A percentile compares a stretch with the other conserved stretches of the same genome.
phyloP scores from a whole-genome alignment of 306 rosid genomes.

The Astragalus glycyphyllos region DNA sequence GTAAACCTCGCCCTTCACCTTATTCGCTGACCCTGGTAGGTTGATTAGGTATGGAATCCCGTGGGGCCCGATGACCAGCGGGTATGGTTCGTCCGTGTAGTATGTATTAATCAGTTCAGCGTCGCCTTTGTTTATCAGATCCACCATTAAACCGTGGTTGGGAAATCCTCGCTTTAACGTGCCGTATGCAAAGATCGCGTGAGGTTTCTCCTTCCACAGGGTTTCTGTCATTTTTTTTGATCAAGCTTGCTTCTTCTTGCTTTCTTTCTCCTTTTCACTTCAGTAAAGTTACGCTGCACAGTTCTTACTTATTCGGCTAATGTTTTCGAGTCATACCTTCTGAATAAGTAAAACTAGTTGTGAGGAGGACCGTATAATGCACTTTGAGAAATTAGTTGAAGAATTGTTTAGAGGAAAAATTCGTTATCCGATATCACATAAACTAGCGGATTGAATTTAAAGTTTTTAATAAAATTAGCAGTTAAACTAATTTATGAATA shows the following conservation, averaged over 20 bases:
- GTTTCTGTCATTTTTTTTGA: neutral
- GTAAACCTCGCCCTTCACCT: constrained; percentile 68
- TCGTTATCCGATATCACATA: no score
- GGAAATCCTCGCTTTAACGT: constrained; percentile 69
- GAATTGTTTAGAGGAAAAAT: no score
- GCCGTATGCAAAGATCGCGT: constrained; percentile 64
- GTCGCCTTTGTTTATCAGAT: constrained; percentile 54
- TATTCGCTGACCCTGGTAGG: constrained; percentile 58
- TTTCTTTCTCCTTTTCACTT: neutral
- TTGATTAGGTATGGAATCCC: constrained; percentile 75
- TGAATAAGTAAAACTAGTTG: no score
- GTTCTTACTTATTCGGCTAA: neutral
- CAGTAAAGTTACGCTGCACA: neutral
- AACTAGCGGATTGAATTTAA: no score
- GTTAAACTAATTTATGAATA: no score
- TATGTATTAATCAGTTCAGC: constrained; percentile 47
- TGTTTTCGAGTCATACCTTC: no score
- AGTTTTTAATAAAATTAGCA: no score
- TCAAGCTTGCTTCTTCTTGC: no score
- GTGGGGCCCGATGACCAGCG: constrained; percentile 69
- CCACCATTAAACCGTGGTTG: constrained; percentile 53
- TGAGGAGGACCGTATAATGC: no score
- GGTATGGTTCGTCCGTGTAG: constrained; percentile 45
- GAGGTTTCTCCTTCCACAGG: constrained; percentile 23
- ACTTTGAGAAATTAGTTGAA: no score